Evolutionary conservation across 2,329 filamentous ascomycete genomes (phyloP), one percentile per base, ranked within the genome.

Genomic region (Nemania sp.): DNA sequence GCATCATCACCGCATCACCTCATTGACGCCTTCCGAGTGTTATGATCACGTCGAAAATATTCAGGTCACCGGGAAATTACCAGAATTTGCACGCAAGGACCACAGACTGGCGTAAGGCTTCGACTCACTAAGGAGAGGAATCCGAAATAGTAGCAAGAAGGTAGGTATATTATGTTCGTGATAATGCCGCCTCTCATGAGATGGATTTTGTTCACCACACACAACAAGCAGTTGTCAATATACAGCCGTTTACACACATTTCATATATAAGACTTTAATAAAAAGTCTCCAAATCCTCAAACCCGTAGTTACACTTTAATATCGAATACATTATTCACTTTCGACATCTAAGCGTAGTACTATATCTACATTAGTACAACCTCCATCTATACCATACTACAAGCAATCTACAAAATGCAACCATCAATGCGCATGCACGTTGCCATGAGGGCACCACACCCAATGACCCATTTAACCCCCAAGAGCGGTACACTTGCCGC

Each of bases 351-450:
- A 41, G 24, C 29, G 29, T 38, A 47, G 41, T 38, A 67, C 38
- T 41, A 8, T n/a, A 55, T 43, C 47, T 5, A 10, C 20, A 8
- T n/a, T 29, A 49, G 27, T 55, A 55, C 32, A 41, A 59, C 64
- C 32, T 26, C 26, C 43, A 64, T 62, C 56, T 38, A 60, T 35
- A 32, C 41, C 26, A 54, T 15, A 63, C 29, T 13, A 61, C 35
- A 61, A 60, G 26, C 51, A 57, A 65, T 26, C 47, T 52, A 52
- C 53, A 66, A 18, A 13, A 71, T 72, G 69, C 67, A 69, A 64
- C 64, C 69, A 47, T 66, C 62, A 27, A 70, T 54, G 52, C 67
- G 60, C 38, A 73, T 76, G 73, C 73, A 69, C 49, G 64, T 70
- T 24, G 69, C 73, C 67, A 66, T 69, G 11, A 70, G 70, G 59